Base-by-base conservation (phyloP, 148 eudicot species). In the Polygonum maritimum region DNA sequence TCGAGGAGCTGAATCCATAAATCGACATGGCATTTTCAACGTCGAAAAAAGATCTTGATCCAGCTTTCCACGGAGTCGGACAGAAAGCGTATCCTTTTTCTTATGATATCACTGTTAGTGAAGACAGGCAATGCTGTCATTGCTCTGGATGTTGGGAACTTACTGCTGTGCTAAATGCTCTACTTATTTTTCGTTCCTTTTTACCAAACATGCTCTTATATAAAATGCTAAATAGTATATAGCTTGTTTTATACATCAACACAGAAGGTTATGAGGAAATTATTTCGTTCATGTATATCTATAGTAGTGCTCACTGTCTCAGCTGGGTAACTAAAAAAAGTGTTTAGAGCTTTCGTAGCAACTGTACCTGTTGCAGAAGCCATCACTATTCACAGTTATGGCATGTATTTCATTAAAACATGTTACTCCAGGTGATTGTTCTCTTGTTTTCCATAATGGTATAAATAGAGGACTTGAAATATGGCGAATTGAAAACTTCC, bases 1-100 rank as follows among this genome's bases (percentile, higher is more conserved):
- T 67, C 16, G 45, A 67, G 71, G 44, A 80, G 58, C 73, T 67
- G 48, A 49, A 39, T 55, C 74, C 48, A 47, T 39, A 76, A 82
- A 47, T 75, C 16, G 44, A 67, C 40, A 94, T 94, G 98, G 85
- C 98, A 81, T 91, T 89, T 83, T 91, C 96, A 71, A 83, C 88
- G 81, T 94, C 96, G 51, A 83, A 89, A 85, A 92, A 82, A 85
- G 93, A 92, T 88, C 83, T 94, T 77, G 98, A 92, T 84, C 85
- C 92, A 35, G 90, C 98, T 75, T 92, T 94, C 78, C 97, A 91
- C 85, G 98, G 97, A 74, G 87, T 91, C 69, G 98, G 98, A 72
- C 97, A 94, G 84, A 92, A 92, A 85, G 93, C 93, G 98, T 94
- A 94, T 94, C 98, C 98, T 88, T 89, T 78, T 67, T 10, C 71